These are phyloP conservation scores for Calonectria hongkongensis DNA, from an alignment of 2,329 filamentous ascomycete genomes.

Conservation along the genomic window DNA sequence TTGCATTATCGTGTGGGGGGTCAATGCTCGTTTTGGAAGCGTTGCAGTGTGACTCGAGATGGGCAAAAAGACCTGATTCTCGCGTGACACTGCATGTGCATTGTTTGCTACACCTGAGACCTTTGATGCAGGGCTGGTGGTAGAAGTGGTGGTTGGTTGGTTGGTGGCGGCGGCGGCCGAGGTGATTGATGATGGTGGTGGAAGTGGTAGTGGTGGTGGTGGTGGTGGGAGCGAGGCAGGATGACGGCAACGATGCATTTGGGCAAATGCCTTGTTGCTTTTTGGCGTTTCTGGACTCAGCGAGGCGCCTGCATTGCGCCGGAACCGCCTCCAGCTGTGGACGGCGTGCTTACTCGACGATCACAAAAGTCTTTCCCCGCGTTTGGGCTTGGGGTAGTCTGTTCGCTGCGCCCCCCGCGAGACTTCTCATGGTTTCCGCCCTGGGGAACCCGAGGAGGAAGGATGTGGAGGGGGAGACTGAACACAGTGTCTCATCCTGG, in stretches of 20 bases:
- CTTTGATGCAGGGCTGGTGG: slow-evolving; percentile 13
- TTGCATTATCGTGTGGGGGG: slow-evolving; percentile 7
- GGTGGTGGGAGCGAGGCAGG: neutral
- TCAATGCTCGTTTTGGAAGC: slow-evolving; percentile 17
- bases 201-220: neutral
- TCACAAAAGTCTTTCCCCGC: too few species aligned
- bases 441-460: neutral
- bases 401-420: neutral
- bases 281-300: slow-evolving; percentile 1
- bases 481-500: slow-evolving; percentile 17
- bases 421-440: neutral
- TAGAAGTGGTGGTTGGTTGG: neutral
- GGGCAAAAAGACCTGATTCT: slow-evolving; percentile 14
- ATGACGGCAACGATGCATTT: neutral
- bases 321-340: neutral
- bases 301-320: neutral
- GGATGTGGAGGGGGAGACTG: neutral
- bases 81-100: slow-evolving; percentile 25
- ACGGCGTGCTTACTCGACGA: neutral
- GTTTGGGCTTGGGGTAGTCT: neutral
- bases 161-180: neutral
- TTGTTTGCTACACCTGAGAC: slow-evolving; percentile 25
- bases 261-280: neutral
- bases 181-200: neutral
- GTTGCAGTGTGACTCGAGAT: slow-evolving; percentile 9